Percentiles rank a stretch among this genome's conserved stretches.
These are phyloP conservation scores for Camellia oleifera DNA, from an alignment of 179 eudicot genomes.

Conservation along the genomic window DNA sequence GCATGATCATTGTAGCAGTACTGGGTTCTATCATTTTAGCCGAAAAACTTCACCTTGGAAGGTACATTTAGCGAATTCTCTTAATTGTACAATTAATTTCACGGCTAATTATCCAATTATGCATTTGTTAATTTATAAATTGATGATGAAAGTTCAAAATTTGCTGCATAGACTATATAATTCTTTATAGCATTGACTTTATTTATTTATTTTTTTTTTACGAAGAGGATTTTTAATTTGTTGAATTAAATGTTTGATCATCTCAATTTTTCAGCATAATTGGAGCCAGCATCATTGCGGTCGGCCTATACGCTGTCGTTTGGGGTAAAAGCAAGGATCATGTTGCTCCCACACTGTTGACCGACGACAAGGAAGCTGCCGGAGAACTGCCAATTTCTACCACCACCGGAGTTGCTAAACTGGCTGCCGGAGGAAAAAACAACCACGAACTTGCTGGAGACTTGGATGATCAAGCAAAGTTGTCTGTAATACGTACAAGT, in stretches of 20 bases:
- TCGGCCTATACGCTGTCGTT: slow-evolving; percentile 56
- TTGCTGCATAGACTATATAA: too few species aligned
- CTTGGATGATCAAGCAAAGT: background rate
- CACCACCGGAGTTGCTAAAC: too few species aligned
- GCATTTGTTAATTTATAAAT: background rate
- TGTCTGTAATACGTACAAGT: background rate
- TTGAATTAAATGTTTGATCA: too few species aligned
- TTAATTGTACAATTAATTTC: too few species aligned
- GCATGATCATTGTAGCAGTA: slow-evolving; percentile 67
- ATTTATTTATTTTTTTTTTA: too few species aligned
- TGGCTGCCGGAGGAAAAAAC: background rate
- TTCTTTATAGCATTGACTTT: too few species aligned
- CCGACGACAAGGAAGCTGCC: background rate
- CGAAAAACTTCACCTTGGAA: slow-evolving; percentile 58
- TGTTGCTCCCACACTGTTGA: background rate
- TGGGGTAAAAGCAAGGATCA: slow-evolving; percentile 64
- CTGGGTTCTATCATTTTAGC: slow-evolving; percentile 50
- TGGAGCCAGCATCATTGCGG: slow-evolving; percentile 50
- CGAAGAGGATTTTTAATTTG: too few species aligned
- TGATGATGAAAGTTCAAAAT: too few species aligned
- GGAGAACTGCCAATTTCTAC: slow-evolving; percentile 12
- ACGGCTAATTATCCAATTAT: background rate
- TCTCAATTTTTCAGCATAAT: slow-evolving; percentile 35
- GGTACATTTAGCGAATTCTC: slow-evolving; percentile 30
- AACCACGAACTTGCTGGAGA: background rate